Evolutionary conservation across 768 basidiomycete genomes (phyloP).

Genomic region (Calocybe gangraenosa): DNA sequence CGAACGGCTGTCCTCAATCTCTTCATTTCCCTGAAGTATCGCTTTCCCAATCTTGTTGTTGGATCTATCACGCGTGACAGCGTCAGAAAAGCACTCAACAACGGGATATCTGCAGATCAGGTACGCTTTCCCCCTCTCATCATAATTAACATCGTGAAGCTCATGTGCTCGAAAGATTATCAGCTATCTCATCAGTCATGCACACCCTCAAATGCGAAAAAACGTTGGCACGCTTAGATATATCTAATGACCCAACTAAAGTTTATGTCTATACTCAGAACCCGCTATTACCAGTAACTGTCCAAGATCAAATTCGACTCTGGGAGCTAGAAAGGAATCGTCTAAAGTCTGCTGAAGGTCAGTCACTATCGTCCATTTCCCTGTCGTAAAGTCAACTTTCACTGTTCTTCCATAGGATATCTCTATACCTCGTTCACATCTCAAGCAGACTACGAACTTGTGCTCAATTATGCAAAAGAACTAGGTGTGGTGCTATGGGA

Average conservation of each 20-base stretch:
- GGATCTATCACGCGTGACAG: slow-evolving; percentile 94
- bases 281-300: slow-evolving; percentile 92
- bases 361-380: slow-evolving; percentile 16
- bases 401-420: slow-evolving; percentile 53
- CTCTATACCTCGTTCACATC: slow-evolving; percentile 88
- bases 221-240: slow-evolving; percentile 49
- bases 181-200: slow-evolving; percentile 89
- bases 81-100: slow-evolving; percentile 88
- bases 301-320: slow-evolving; percentile 95
- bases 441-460: slow-evolving; percentile 83
- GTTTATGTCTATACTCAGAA: slow-evolving; percentile 45
- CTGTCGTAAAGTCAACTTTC: no score
- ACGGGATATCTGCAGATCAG: slow-evolving; percentile 96
- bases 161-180: slow-evolving; percentile 66
- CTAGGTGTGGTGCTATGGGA: slow-evolving; percentile 85
- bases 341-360: slow-evolving; percentile 84
- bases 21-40: slow-evolving; percentile 87
- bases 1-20: slow-evolving; percentile 95
- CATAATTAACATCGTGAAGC: slow-evolving; percentile 9
- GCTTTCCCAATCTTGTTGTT: slow-evolving; percentile 96
- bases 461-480: slow-evolving; percentile 80
- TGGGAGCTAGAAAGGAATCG: slow-evolving; percentile 97
- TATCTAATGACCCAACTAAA: background rate
- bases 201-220: slow-evolving; percentile 97
- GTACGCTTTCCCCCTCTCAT: slow-evolving; percentile 37